These are phyloP conservation scores for Zymoseptoria passerinii DNA, from an alignment of 2,329 filamentous ascomycete species.

Conservation along the genomic window DNA sequence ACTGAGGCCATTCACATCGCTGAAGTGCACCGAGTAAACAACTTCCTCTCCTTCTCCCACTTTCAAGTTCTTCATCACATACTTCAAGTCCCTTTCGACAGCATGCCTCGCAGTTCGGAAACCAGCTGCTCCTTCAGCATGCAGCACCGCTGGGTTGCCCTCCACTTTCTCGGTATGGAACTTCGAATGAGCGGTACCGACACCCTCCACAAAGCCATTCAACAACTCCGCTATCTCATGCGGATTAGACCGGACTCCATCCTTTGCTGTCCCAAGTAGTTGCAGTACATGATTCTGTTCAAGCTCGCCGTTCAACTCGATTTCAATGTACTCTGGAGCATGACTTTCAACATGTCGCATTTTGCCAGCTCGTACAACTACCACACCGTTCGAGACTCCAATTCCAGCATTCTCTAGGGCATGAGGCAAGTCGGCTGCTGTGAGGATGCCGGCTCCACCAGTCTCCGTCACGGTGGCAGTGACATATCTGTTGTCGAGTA, in stretches of 20 bases:
- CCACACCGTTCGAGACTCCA: constrained; percentile 20
- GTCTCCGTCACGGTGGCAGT: constrained; percentile 26
- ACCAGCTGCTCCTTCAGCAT: constrained; percentile 18
- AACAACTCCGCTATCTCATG: constrained; percentile 23
- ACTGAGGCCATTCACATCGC: constrained; percentile 30
- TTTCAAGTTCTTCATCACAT: constrained; percentile 19
- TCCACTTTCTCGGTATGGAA: constrained; percentile 27
- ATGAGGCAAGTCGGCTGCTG: constrained; percentile 23
- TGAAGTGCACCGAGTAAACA: constrained; percentile 29
- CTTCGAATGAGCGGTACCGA: constrained; percentile 22
- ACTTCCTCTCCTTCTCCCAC: constrained; percentile 16
- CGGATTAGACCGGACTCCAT: constrained; percentile 22
- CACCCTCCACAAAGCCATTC: constrained; percentile 22
- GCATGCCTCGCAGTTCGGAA: constrained; percentile 28
- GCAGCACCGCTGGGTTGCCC: constrained; percentile 23
- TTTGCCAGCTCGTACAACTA: constrained; percentile 24
- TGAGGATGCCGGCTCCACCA: constrained; percentile 19
- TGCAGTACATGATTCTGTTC: constrained; percentile 29
- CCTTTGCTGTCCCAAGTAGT: constrained; percentile 24
- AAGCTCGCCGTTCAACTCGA: constrained; percentile 22
- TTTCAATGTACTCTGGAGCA: constrained; percentile 21
- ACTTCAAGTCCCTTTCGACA: constrained; percentile 25
- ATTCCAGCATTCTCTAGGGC: constrained; percentile 20
- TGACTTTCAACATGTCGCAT: constrained; percentile 20
- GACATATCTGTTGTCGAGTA: constrained; percentile 28